Evolutionary conservation across 2,329 filamentous ascomycete genomes (phyloP).

Genomic region (Fusarium robinianum): DNA sequence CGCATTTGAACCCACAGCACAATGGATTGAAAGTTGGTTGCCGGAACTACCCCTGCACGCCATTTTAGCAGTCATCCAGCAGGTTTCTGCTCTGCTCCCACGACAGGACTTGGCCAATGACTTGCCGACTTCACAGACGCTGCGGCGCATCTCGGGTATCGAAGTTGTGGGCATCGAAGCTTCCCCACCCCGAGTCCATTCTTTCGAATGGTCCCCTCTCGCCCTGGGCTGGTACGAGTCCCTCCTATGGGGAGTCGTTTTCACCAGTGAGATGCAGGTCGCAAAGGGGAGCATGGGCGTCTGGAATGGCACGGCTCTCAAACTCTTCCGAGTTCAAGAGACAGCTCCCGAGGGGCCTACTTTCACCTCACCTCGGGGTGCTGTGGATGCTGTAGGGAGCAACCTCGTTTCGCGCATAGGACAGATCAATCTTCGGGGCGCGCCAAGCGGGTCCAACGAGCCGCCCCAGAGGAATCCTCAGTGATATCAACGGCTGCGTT

Average conservation of each 20-base stretch:
- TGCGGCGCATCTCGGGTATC: constrained; percentile 62
- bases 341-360: constrained; percentile 79
- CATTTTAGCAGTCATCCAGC: constrained; percentile 75
- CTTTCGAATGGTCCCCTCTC: constrained; percentile 92
- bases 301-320: constrained; percentile 90
- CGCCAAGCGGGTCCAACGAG: constrained; percentile 31
- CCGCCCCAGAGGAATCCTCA: constrained; percentile 23
- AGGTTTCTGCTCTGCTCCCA: constrained; percentile 63
- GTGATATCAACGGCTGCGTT: neutral
- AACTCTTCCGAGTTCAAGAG: constrained; percentile 88
- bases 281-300: constrained; percentile 86
- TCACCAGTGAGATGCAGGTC: constrained; percentile 86
- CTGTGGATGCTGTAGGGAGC: constrained; percentile 90
- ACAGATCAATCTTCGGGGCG: constrained; percentile 71
- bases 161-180: constrained; percentile 75
- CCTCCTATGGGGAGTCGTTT: constrained; percentile 90
- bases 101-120: constrained; percentile 52
- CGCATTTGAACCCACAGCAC: constrained; percentile 75
- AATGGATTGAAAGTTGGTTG: constrained; percentile 95
- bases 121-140: constrained; percentile 48
- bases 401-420: constrained; percentile 88
- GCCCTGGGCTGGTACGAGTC: constrained; percentile 96
- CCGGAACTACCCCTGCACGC: constrained; percentile 88
- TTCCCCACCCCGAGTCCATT: constrained; percentile 75
- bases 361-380: constrained; percentile 81